phyloP scores from a whole-genome alignment of 768 basidiomycete species.

The Lentinus brumalis region DNA sequence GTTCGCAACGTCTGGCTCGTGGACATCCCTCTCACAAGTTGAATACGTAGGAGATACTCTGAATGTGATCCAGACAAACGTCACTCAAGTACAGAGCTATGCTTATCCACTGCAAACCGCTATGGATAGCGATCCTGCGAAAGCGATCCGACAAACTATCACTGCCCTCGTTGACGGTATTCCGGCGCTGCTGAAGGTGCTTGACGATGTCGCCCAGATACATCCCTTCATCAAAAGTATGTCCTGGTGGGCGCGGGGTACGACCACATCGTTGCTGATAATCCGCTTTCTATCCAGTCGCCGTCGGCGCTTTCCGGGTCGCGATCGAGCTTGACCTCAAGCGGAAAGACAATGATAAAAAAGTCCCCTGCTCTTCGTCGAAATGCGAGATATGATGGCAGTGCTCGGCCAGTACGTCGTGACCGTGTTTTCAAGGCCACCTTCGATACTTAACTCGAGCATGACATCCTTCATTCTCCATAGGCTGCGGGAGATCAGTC shows the following conservation, averaged over 20 bases:
- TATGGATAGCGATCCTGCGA: neutral
- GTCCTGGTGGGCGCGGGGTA: neutral
- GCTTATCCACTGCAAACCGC: neutral
- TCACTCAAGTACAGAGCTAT: neutral
- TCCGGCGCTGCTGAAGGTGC: slow-evolving; percentile 29
- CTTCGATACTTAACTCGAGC: no score
- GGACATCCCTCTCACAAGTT: no score
- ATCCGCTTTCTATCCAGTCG: slow-evolving; percentile 33
- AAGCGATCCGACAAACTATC: slow-evolving; percentile 22
- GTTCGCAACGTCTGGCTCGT: no score
- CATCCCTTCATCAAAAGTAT: slow-evolving; percentile 33
- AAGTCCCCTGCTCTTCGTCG: slow-evolving; percentile 46
- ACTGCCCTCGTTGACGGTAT: slow-evolving; percentile 27
- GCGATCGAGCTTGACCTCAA: slow-evolving; percentile 51
- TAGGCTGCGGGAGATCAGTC: slow-evolving; percentile 11
- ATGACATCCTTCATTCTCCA: neutral
- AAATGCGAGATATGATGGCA: slow-evolving; percentile 54
- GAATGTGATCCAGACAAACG: neutral
- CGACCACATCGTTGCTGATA: neutral
- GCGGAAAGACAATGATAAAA: slow-evolving; percentile 52
- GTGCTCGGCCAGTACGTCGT: slow-evolving; percentile 45
- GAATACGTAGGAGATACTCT: neutral
- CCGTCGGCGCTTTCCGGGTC: slow-evolving; percentile 50
- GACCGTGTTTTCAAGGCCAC: no score
- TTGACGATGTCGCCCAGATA: slow-evolving; percentile 30